These are phyloP conservation scores for peach (Prunus persica) DNA, from an alignment of 306 rosid genomes.

Conservation along the genomic window DNA sequence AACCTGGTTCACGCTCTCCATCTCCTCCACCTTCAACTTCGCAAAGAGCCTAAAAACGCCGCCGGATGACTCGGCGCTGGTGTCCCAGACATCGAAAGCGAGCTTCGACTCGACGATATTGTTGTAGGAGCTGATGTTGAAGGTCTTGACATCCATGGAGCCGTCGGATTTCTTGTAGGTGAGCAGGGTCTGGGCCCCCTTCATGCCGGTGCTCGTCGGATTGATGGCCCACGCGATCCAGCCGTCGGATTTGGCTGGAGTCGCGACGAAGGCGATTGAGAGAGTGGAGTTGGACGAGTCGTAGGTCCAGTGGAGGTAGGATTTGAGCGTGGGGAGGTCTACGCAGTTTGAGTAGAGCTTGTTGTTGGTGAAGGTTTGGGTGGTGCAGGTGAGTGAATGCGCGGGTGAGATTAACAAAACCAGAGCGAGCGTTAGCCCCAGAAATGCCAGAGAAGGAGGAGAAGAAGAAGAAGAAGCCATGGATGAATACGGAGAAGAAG, in stretches of 20 bases:
- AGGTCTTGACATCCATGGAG: slow-evolving; percentile 18
- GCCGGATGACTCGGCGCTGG: slow-evolving; percentile 12
- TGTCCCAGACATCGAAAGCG: slow-evolving; percentile 34
- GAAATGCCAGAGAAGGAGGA: neutral
- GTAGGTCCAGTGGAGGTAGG: slow-evolving; percentile 59
- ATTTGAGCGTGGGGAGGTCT: slow-evolving; percentile 40
- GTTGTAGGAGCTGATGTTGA: slow-evolving; percentile 27
- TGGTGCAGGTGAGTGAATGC: slow-evolving; percentile 36
- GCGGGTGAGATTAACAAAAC: slow-evolving; percentile 26
- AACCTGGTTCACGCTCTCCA: slow-evolving; percentile 8
- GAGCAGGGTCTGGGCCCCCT: slow-evolving; percentile 50
- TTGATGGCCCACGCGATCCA: slow-evolving; percentile 83
- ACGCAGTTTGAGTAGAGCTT: slow-evolving; percentile 47
- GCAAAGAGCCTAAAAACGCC: slow-evolving; percentile 19
- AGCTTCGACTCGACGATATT: neutral
- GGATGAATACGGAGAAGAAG: neutral
- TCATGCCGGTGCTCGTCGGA: slow-evolving; percentile 50
- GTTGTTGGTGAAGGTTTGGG: slow-evolving; percentile 38
- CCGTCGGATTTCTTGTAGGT: slow-evolving; percentile 29
- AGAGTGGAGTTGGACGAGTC: slow-evolving; percentile 52
- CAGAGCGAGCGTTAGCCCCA: slow-evolving; percentile 15
- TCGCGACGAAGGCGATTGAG: slow-evolving; percentile 56
- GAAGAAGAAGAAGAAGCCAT: slow-evolving; percentile 38
- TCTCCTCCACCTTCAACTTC: slow-evolving; percentile 16
- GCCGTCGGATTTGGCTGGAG: slow-evolving; percentile 32